A percentile compares a stretch with the other conserved stretches of the same genome.
phyloP scores from a whole-genome alignment of 106 monocot genomes.

The Dendrobium nobile region DNA sequence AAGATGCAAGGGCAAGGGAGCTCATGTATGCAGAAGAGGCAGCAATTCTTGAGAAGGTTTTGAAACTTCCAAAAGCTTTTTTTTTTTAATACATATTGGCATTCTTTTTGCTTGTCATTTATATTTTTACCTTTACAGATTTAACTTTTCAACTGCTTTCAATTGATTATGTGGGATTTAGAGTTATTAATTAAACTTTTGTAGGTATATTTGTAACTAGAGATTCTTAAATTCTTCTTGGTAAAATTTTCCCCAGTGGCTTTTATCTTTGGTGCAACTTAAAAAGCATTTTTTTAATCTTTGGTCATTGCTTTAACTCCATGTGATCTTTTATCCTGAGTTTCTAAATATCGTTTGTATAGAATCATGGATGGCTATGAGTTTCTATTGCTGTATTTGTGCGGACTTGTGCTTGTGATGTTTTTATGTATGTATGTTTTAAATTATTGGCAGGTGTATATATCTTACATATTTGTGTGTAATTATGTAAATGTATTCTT shows the following conservation, averaged over 20 bases:
- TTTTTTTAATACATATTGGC: not conserved
- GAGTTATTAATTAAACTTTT: not conserved
- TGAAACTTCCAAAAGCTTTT: not conserved
- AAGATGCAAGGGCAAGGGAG: constrained; percentile 73
- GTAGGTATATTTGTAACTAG: not conserved
- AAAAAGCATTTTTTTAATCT: not conserved
- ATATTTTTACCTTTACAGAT: not conserved
- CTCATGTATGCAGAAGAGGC: constrained; percentile 95
- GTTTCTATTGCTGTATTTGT: not conserved
- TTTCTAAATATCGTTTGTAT: constrained; percentile 1
- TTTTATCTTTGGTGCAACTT: not conserved
- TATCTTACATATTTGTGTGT: not conserved
- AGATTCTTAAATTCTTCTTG: not conserved
- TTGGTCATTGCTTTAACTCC: not conserved
- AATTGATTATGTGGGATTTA: constrained; percentile 2
- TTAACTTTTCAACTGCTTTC: not conserved
- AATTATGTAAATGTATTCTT: not conserved
- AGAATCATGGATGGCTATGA: not conserved
- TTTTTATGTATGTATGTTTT: too few relatives aligned
- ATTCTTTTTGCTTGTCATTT: not conserved
- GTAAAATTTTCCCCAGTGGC: not conserved
- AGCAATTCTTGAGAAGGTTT: constrained; percentile 89
- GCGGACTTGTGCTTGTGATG: too few relatives aligned
- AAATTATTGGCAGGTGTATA: too few relatives aligned
- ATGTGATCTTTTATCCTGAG: not conserved